phyloP scores from a whole-genome alignment of 2,329 filamentous ascomycete genomes.

The Clathrospora elynae region DNA sequence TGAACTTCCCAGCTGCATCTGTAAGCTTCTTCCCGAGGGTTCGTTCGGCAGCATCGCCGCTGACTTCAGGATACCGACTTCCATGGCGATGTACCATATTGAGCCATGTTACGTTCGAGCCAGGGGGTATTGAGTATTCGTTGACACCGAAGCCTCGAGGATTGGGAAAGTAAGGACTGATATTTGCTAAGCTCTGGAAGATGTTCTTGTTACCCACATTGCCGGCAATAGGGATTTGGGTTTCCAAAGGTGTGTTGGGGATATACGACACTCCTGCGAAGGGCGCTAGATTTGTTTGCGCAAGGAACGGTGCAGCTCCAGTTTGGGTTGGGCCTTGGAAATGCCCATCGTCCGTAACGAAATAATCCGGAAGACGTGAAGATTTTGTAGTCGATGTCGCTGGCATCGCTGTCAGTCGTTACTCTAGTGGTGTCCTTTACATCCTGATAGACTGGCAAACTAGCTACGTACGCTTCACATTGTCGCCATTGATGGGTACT shows the following conservation, averaged over 20 bases:
- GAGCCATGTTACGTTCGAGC: constrained; percentile 71
- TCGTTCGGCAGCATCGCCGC: constrained; percentile 59
- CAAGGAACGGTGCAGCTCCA: constrained; percentile 70
- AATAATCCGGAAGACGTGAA: constrained; percentile 39
- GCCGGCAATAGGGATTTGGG: constrained; percentile 68
- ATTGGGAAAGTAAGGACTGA: constrained; percentile 72
- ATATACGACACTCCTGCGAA: constrained; percentile 66
- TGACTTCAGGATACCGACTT: constrained; percentile 70
- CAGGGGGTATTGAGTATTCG: constrained; percentile 70
- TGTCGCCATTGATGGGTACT: constrained; percentile 20
- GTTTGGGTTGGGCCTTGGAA: constrained; percentile 69
- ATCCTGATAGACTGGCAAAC: neutral
- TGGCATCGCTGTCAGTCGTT: constrained; percentile 14
- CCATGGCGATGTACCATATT: constrained; percentile 77
- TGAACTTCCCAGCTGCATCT: constrained; percentile 59
- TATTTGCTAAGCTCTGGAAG: constrained; percentile 71
- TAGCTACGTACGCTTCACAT: constrained; percentile 30
- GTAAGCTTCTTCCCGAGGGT: constrained; percentile 63
- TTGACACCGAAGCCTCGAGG: constrained; percentile 72
- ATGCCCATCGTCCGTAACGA: constrained; percentile 39
- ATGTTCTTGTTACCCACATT: constrained; percentile 65
- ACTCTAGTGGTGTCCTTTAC: too few relatives aligned
- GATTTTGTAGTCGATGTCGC: constrained; percentile 30
- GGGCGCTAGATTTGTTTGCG: constrained; percentile 70
- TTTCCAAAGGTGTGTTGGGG: constrained; percentile 73